Evolutionary conservation across 768 basidiomycete species (phyloP), one percentile per base, ranked within the genome.

Genomic region (Candolleomyces aberdarensis): DNA sequence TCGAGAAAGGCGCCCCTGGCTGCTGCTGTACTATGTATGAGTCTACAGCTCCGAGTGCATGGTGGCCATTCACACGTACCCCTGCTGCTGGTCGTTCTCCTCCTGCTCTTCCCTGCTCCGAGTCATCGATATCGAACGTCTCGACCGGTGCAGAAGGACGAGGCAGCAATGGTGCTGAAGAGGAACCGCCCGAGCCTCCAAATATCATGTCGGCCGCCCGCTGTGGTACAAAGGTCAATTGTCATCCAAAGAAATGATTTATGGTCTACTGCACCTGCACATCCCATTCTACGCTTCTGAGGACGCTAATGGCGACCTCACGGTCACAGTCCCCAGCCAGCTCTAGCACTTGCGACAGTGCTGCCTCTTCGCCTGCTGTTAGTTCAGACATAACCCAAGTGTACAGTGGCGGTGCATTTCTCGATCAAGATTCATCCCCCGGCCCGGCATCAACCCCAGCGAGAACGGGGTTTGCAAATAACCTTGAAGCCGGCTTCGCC

Each of bases 271-370:
- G 36, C 36, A 87, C 88, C 79, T 87, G 79, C 36, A 92, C 82
- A 74, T 90, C 84, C 88, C 88, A 92, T 53, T 80, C 80, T 9
- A 88, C 86, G 59, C 81, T 85, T 43, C 78, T 72, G 15, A 92
- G 75, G 1, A 92, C 80, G 39, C 74, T 72, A n/a, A 85, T 75
- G 5, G 88, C 82, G 1, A 84, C 82, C 1, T 87, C 86, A 32
- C 81, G 79, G 67, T 89, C 88, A 13, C 78, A 80, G 14, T 80
- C 83, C 52, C 84, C 80, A 0, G 85, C 87, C 58, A 89, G 73
- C 63, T 83, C 81, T 46, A 81, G 80, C 1, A 88, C 75, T 67
- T 86, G 84, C 3, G 63, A 64, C 26, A 83, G 66, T 4, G 80
- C 76, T 10, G 62, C 70, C 5, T 63, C 68, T 62, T 79, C 77